Percentiles rank a stretch among this genome's conserved stretches.
These are phyloP conservation scores for Apophysomyces trapeziformis DNA, from an alignment of 371 early-diverging fungal species.

Conservation along the genomic window DNA sequence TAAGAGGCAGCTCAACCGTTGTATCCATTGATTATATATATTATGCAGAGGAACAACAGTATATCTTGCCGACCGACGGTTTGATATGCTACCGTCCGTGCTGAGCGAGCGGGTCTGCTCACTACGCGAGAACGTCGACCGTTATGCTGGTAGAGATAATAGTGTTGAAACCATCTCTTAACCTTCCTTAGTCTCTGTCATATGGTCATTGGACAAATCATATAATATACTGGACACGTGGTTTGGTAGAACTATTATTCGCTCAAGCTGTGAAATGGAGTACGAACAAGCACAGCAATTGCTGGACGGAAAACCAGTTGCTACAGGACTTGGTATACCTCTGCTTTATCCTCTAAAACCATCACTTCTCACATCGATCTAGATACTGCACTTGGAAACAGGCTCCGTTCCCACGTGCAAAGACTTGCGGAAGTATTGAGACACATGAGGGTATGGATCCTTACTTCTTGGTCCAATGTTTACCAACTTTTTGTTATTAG, in stretches of 20 bases:
- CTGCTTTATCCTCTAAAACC: background rate
- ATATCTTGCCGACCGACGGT: conserved; percentile 90
- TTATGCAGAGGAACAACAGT: conserved; percentile 85
- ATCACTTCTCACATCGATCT: background rate
- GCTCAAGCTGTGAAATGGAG: conserved; percentile 79
- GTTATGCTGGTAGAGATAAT: conserved; percentile 67
- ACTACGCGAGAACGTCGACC: conserved; percentile 78
- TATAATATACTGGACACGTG: conserved; percentile 58
- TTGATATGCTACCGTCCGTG: conserved; percentile 98
- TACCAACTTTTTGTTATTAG: conserved; percentile 25
- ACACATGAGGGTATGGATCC: conserved; percentile 48
- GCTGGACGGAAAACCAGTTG: conserved; percentile 64
- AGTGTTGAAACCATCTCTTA: background rate
- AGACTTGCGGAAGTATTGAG: conserved; percentile 64
- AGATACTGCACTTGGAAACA: conserved; percentile 50
- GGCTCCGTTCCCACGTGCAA: conserved; percentile 51
- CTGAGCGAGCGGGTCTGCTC: conserved; percentile 91
- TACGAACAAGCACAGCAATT: conserved; percentile 95
- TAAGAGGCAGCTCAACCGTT: conserved; percentile 13
- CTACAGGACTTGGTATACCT: conserved; percentile 48
- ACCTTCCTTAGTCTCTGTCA: conserved; percentile 68
- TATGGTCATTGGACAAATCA: conserved; percentile 69
- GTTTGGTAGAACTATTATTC: conserved; percentile 88
- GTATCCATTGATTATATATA: conserved; percentile 3
- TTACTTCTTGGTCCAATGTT: background rate